Evolutionary conservation across 2,329 filamentous ascomycete genomes (phyloP), one percentile per base, ranked within the genome.

Genomic region (Pestalotiopsis sp.): DNA sequence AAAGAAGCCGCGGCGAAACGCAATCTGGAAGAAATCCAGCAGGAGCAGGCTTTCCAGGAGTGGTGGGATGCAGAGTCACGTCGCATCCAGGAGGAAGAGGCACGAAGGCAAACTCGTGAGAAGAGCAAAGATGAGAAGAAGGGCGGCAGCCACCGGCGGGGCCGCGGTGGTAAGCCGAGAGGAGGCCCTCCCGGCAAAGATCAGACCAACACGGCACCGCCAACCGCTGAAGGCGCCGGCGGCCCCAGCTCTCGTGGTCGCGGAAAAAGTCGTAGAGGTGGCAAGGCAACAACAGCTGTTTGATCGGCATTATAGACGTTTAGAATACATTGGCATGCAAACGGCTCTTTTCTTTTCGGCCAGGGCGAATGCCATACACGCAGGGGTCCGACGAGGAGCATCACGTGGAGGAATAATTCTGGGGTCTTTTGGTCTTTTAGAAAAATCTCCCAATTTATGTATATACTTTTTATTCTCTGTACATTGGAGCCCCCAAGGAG

Each of bases 41-140:
- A 96, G 72, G 96, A 99, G 80, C 96, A 99, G 77, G 94, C 94
- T 65, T 99, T 99, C 78, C 93, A 98, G 77, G 91, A 97, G 78
- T 97, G 95, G 94, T 97, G 94, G 94, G 93, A 97, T 72, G 90
- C 92, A 71, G 95, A 97, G 79, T 94, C 91, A 74, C 86, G 87
- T 69, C 86, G 92, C 36, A 88, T 92, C 49, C 91, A 91, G 71
- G 88, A 91, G 72, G 89, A 90, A 70, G 87, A 88, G 70, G 84
- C 85, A 3, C 76, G 80, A 59, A 78, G 81, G 64, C 76, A 79
- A 27, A 76, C 76, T 41, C 80, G 79, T 68, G 80, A 81, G 59
- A 82, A 86, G 72, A 84, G 82, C 13, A 81, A 82, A 66, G 82
- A 79, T 67, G 80, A 79, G 74, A 76, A 68, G 73, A 79, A 74